Evolutionary conservation across 441 rosid species (phyloP).

Genomic region (Isatis lusitanica): DNA sequence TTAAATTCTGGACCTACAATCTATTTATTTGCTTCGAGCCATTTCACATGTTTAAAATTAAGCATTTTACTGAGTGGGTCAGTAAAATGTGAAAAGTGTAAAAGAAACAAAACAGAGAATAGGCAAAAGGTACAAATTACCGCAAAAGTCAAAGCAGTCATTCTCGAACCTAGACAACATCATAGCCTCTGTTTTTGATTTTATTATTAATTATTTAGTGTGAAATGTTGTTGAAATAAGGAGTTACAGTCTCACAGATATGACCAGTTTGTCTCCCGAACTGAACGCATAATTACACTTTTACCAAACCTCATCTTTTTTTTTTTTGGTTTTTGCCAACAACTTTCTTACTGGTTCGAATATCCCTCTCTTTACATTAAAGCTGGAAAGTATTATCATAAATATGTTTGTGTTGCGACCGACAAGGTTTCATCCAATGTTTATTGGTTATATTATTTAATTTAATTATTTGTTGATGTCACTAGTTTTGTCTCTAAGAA

Average conservation of each 20-base stretch:
- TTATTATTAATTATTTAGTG: not conserved
- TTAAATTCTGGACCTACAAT: not conserved
- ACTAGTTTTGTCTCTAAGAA: constrained; percentile 16
- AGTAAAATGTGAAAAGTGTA: constrained; percentile 7
- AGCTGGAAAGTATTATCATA: constrained; percentile 25
- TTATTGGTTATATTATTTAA: constrained; percentile 1
- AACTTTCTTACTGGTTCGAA: constrained; percentile 23
- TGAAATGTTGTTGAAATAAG: constrained; percentile 17
- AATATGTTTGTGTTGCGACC: constrained; percentile 27
- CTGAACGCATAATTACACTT: constrained; percentile 34
- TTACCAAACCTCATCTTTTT: constrained; percentile 24
- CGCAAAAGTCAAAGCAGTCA: constrained; percentile 34
- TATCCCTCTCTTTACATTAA: constrained; percentile 26
- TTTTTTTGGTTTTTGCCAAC: constrained; percentile 17
- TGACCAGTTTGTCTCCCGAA: constrained; percentile 39
- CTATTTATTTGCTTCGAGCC: not conserved
- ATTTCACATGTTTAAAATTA: not conserved
- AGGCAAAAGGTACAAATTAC: constrained; percentile 10
- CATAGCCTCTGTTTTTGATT: constrained; percentile 26
- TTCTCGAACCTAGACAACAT: constrained; percentile 37
- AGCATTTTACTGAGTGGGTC: not conserved
- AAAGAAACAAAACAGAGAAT: not conserved
- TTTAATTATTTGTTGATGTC: constrained; percentile 25
- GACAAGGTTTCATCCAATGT: constrained; percentile 22
- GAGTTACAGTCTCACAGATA: constrained; percentile 30